A percentile compares a stretch with the other conserved stretches of the same genome.
These are phyloP conservation scores for Ustilago loliicola DNA, from an alignment of 1,284 basidiomycete genomes.

Conservation along the genomic window DNA sequence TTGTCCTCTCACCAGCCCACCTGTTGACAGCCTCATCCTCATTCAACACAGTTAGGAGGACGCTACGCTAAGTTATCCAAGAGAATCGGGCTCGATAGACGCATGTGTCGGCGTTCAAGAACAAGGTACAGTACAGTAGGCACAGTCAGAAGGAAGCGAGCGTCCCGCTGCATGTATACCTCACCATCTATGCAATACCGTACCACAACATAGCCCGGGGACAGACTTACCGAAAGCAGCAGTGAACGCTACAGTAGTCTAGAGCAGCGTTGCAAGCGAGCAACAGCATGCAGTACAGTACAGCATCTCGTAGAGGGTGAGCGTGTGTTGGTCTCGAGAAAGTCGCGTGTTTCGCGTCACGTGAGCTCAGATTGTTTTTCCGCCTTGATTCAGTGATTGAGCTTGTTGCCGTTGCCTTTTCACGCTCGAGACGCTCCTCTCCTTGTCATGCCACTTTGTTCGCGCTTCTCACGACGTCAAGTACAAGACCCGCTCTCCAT, in stretches of 20 bases:
- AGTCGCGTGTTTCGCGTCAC: constrained; percentile 29
- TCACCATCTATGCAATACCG: not conserved
- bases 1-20: not conserved
- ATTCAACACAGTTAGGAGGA: not conserved
- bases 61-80: no score
- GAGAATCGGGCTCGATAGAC: no score
- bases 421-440: constrained; percentile 11
- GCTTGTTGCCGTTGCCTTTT: constrained; percentile 8
- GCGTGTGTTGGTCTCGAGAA: constrained; percentile 35
- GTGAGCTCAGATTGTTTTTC: constrained; percentile 14
- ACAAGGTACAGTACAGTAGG: no score
- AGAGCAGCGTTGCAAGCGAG: no score
- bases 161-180: not conserved
- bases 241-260: no score
- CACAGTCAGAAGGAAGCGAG: not conserved
- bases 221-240: no score
- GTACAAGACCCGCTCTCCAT: no score
- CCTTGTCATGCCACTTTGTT: no score
- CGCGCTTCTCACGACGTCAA: no score
- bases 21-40: not conserved
- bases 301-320: not conserved
- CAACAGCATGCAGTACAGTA: no score
- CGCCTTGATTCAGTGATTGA: no score
- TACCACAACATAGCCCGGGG: not conserved
- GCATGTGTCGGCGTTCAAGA: no score